Evolutionary conservation across 768 basidiomycete genomes (phyloP), one percentile per base, ranked within the genome.

Genomic region (Piloderma croceum): DNA sequence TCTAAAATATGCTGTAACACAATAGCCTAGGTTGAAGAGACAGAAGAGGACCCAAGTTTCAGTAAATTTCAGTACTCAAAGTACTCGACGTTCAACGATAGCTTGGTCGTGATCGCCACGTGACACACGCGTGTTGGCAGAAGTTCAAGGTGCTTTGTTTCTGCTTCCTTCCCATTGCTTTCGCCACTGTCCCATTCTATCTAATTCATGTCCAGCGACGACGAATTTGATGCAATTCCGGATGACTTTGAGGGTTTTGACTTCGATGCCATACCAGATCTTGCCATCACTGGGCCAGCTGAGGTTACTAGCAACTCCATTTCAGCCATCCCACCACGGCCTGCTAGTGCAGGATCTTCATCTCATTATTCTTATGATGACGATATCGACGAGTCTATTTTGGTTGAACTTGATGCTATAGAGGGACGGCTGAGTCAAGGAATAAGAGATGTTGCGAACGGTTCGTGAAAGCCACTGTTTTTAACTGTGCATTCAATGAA

Each of bases 181-280:
- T n/a, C n/a, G n/a, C n/a, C n/a, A n/a, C n/a, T n/a, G n/a, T n/a
- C n/a, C n/a, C n/a, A n/a, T n/a, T n/a, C n/a, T n/a, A n/a, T n/a
- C n/a, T n/a, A n/a, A n/a, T n/a, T n/a, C n/a, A 29, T 15, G 27
- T 9, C 27, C 27, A 29, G 27, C 27, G 62, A 63, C n/a, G 76
- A 81, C 50, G 71, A 78, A 40, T 83, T 73, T 42, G 75, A 76
- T 47, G 49, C 57, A 38, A 42, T 77, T 23, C 70, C 69, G 0
- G 79, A 81, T 50, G 70, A 73, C 18, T 74, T 80, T 42, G 68
- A 68, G 3, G 69, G 68, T 12, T 33, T 77, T 17, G 65, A 71
- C 46, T 74, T 70, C 44, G 65, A 76, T 20, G 65, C 43, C 9
- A 41, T 66, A 17, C 58, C 67, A 7, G 61, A 39, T 38, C 56